Evolutionary conservation across 2,329 filamentous ascomycete species (phyloP).

Genomic region (Penicillium brevicompactum): DNA sequence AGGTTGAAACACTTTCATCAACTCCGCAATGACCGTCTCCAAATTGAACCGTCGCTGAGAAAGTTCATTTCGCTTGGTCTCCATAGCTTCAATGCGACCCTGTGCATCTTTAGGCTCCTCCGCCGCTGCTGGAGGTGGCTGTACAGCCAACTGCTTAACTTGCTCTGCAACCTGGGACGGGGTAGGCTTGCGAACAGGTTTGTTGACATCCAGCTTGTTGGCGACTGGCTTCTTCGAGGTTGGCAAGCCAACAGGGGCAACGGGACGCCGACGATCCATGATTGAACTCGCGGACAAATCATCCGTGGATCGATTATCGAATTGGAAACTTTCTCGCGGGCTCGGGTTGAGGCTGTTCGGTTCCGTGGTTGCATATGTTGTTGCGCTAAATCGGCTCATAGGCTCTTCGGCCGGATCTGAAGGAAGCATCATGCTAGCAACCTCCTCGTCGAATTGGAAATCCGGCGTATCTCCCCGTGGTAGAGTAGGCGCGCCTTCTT

Average conservation of each 20-base stretch:
- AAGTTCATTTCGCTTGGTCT: slow-evolving; percentile 66
- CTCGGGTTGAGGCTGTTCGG: slow-evolving; percentile 42
- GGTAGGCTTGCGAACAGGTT: slow-evolving; percentile 45
- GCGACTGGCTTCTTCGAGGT: slow-evolving; percentile 32
- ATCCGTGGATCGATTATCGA: slow-evolving; percentile 36
- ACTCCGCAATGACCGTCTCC: slow-evolving; percentile 70
- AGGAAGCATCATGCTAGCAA: slow-evolving; percentile 42
- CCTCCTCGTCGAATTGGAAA: slow-evolving; percentile 34
- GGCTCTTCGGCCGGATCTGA: slow-evolving; percentile 46
- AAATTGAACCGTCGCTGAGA: slow-evolving; percentile 71
- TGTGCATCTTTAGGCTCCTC: slow-evolving; percentile 56
- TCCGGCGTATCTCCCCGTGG: slow-evolving; percentile 13
- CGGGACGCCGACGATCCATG: slow-evolving; percentile 44
- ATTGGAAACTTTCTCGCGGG: slow-evolving; percentile 36
- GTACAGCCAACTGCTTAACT: slow-evolving; percentile 21
- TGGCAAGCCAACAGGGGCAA: slow-evolving; percentile 31
- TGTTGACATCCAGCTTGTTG: slow-evolving; percentile 24
- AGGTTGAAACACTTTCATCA: slow-evolving; percentile 75
- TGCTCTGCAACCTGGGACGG: slow-evolving; percentile 38
- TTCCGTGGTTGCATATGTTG: slow-evolving; percentile 46
- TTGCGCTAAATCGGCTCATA: slow-evolving; percentile 65
- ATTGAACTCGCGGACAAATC: slow-evolving; percentile 33
- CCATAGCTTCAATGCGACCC: slow-evolving; percentile 68
- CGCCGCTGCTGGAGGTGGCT: slow-evolving; percentile 62
- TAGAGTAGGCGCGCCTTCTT: slow-evolving; percentile 21